These are phyloP conservation scores for Tetracladium marchalianum DNA, from an alignment of 495 filamentous ascomycete genomes.

Conservation along the genomic window DNA sequence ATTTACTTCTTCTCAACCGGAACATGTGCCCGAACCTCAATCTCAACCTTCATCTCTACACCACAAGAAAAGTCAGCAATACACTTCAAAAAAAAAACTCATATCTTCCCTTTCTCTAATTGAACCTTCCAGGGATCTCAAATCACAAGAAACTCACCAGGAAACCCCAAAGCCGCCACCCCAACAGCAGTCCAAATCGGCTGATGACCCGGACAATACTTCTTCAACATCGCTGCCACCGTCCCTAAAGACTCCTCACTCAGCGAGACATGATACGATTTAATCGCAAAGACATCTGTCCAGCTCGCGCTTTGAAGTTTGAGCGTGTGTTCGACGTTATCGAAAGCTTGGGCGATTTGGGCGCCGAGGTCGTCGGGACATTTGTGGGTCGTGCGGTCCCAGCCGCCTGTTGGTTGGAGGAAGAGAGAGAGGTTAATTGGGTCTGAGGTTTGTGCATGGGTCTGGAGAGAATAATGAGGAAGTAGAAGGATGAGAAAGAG, in stretches of 20 bases:
- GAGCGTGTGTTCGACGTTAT: conserved; percentile 38
- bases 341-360: conserved; percentile 45
- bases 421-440: neutral
- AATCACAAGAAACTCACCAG: too few species aligned
- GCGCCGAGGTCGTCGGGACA: conserved; percentile 30
- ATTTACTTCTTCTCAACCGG: too few species aligned
- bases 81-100: too few species aligned
- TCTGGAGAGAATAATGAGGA: too few species aligned
- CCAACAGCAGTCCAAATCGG: conserved; percentile 42
- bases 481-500: neutral
- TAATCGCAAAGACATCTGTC: conserved; percentile 43
- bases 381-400: conserved; percentile 31
- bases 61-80: conserved; percentile 10
- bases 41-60: conserved; percentile 42
- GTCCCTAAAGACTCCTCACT: conserved; percentile 29
- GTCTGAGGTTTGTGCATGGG: too few species aligned
- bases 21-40: conserved; percentile 38
- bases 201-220: conserved; percentile 39
- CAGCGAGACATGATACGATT: conserved; percentile 35
- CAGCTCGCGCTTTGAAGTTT: conserved; percentile 46
- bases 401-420: conserved; percentile 33
- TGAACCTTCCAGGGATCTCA: too few species aligned
- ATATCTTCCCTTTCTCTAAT: too few species aligned
- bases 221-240: conserved; percentile 36
- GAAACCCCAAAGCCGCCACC: conserved; percentile 23